Percentiles rank a stretch among this genome's conserved stretches.
These are phyloP conservation scores for Paecilomyces variotii DNA, from an alignment of 2,329 filamentous ascomycete genomes.

Conservation along the genomic window DNA sequence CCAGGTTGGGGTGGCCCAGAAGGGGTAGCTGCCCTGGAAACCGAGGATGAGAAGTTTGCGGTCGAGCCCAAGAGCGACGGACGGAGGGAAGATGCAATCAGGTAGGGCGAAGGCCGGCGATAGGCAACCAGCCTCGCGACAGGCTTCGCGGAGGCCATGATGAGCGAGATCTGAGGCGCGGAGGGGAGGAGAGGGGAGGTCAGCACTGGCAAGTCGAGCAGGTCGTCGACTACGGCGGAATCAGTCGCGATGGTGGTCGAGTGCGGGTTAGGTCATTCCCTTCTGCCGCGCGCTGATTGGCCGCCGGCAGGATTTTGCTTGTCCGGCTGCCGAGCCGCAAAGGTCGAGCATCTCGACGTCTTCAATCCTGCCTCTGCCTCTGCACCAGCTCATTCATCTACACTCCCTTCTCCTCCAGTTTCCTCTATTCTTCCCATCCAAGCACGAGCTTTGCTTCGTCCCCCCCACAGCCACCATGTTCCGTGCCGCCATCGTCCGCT, in stretches of 20 bases:
- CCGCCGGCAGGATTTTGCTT: conserved; percentile 26
- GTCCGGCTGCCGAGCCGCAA: conserved; percentile 20
- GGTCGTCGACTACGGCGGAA: conserved; percentile 9
- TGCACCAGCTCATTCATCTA: conserved; percentile 4
- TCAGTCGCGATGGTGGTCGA: conserved; percentile 13
- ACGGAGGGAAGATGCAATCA: conserved; percentile 24
- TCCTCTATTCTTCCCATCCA: conserved; percentile 3
- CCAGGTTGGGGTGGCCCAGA: conserved; percentile 68
- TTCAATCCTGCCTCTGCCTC: conserved; percentile 13
- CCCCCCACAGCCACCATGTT: conserved; percentile 59
- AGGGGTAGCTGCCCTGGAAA: conserved; percentile 57
- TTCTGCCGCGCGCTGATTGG: conserved; percentile 33
- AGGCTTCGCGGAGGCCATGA: conserved; percentile 39
- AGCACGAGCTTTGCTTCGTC: conserved; percentile 5
- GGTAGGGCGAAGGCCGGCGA: conserved; percentile 25
- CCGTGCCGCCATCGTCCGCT: conserved; percentile 76
- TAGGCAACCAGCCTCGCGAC: conserved; percentile 37
- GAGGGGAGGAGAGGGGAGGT: conserved; percentile 8
- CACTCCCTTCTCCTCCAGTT: conserved; percentile 5
- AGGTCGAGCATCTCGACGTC: conserved; percentile 9
- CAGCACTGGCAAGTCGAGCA: conserved; percentile 7
- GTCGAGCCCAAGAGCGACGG: conserved; percentile 35
- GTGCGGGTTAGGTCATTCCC: conserved; percentile 33
- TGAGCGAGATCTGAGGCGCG: conserved; percentile 8
- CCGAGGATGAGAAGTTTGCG: conserved; percentile 56